Conservation (phyloP, 179 eudicot species). For the Spergularia azorica region DNA sequence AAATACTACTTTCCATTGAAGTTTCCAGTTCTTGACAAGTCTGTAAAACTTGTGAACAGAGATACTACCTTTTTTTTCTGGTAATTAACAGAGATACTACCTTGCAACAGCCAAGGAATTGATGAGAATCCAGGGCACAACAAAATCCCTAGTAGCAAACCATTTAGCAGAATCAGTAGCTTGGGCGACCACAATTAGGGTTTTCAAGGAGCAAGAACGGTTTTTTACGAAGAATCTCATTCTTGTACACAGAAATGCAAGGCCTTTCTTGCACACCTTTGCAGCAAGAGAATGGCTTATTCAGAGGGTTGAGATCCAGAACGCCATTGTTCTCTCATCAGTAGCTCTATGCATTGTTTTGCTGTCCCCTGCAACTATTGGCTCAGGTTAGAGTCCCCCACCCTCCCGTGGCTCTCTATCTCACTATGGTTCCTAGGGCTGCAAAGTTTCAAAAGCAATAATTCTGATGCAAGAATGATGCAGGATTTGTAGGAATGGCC, state of each 20-base stretch:
- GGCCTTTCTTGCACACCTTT: constrained; percentile 72
- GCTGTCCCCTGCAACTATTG: constrained; percentile 79
- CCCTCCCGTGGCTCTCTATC: neutral
- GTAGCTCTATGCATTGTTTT: constrained; percentile 78
- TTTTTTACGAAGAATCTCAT: constrained; percentile 65
- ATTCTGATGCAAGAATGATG: constrained; percentile 18
- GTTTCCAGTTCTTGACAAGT: neutral
- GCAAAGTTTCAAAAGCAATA: neutral
- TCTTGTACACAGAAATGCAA: constrained; percentile 66
- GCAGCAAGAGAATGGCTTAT: constrained; percentile 86
- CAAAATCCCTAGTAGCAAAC: constrained; percentile 72
- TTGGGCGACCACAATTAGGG: constrained; percentile 67
- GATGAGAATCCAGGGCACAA: constrained; percentile 85
- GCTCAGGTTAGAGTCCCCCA: constrained; percentile 50
- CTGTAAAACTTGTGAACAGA: constrained; percentile 19
- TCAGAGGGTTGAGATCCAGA: constrained; percentile 65
- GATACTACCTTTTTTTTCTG: neutral
- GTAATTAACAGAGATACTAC: constrained; percentile 55
- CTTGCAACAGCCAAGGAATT: constrained; percentile 66
- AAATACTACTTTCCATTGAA: too few species aligned
- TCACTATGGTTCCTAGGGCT: neutral
- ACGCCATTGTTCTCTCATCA: constrained; percentile 58
- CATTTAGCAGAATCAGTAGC: constrained; percentile 76
- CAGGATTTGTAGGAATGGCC: constrained; percentile 86
- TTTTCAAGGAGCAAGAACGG: constrained; percentile 71